A percentile compares a stretch with the other conserved stretches of the same genome.
These are phyloP conservation scores for Pichia kluyveri DNA, from an alignment of 805 yeast species.

Conservation along the genomic window DNA sequence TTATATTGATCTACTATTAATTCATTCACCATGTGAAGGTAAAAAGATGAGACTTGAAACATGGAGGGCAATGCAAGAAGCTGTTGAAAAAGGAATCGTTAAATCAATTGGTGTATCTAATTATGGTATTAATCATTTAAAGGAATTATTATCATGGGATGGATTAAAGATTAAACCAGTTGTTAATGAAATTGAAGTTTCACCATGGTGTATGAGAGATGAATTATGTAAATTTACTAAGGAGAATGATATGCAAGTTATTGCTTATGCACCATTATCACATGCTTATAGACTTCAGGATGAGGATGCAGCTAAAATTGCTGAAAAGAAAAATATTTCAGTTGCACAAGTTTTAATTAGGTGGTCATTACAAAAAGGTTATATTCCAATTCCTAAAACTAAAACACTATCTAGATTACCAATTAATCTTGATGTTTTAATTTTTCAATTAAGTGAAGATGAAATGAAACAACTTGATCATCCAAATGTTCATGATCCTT, in stretches of 20 bases:
- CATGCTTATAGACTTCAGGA: conserved; percentile 52
- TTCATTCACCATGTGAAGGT: conserved; percentile 54
- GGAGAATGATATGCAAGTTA: conserved; percentile 46
- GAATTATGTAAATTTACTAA: conserved; percentile 56
- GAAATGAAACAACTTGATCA: conserved; percentile 36
- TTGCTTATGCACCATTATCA: conserved; percentile 72
- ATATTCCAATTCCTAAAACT: conserved; percentile 64
- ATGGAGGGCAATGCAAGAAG: conserved; percentile 69
- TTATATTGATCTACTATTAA: conserved; percentile 66
- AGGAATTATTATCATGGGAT: conserved; percentile 52
- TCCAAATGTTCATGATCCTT: conserved; percentile 56
- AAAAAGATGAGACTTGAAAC: conserved; percentile 45
- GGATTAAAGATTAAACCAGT: conserved; percentile 51
- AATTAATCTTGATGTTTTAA: conserved; percentile 46
- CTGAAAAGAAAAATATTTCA: conserved; percentile 38
- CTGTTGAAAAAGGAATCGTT: conserved; percentile 47
- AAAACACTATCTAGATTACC: conserved; percentile 41
- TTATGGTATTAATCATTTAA: conserved; percentile 50
- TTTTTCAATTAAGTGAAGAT: conserved; percentile 34
- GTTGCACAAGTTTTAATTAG: conserved; percentile 58
- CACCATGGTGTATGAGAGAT: conserved; percentile 71
- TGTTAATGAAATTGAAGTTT: conserved; percentile 74
- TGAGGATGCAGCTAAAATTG: conserved; percentile 40
- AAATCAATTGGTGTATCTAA: conserved; percentile 74
- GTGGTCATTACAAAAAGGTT: conserved; percentile 69